Base-by-base conservation (phyloP, 2,329 filamentous ascomycete species). In the Atkinsonella hypoxylon region DNA sequence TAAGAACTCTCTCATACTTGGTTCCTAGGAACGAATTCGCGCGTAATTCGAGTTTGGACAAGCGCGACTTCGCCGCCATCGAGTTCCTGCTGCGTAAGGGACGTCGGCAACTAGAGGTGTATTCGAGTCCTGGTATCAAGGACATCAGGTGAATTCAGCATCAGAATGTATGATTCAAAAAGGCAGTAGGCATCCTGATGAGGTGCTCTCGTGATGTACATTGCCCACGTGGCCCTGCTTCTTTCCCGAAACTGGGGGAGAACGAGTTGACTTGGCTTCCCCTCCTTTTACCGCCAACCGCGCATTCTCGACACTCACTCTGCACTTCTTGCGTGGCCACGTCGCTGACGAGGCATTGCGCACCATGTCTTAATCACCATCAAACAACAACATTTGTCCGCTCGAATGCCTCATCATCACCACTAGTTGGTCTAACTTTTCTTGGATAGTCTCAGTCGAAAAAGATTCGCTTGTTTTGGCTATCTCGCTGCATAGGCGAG, bases 21-120 rank as follows among this genome's bases (percentile, higher is more conserved):
- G 26, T n/a, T 26, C 22, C 3, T 32, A 58, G 56, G 30, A 22
- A 73, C 30, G 89, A 96, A 62, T 97, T 98, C 62, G 73, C 81
- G 39, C 86, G 85, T 63, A 76, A 87, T 61, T 62, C 80, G 12
- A 63, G 66, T 9, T 66, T 94, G 50, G 83, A 86, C 65, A 93
- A 88, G 68, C 89, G 87, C 58, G 89, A 95, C 62, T 95, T 95
- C 67, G 74, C 76, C 15, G 83, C 89, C 6, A 84, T 96, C 51
- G 90, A 96, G 66, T 93, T 88, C 64, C 71, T 95, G 34, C 64
- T 96, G 48, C 79, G 90, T 53, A 91, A 88, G 64, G 90, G 90
- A 20, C 77, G 79, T 40, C 78, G 87, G 43, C 89, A 95, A 64
- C 72, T 96, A 17, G 88, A 95, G 55, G 78, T 82, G 44, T 93